phyloP scores from a whole-genome alignment of 1,284 basidiomycete genomes.

The Chondrostereum purpureum region DNA sequence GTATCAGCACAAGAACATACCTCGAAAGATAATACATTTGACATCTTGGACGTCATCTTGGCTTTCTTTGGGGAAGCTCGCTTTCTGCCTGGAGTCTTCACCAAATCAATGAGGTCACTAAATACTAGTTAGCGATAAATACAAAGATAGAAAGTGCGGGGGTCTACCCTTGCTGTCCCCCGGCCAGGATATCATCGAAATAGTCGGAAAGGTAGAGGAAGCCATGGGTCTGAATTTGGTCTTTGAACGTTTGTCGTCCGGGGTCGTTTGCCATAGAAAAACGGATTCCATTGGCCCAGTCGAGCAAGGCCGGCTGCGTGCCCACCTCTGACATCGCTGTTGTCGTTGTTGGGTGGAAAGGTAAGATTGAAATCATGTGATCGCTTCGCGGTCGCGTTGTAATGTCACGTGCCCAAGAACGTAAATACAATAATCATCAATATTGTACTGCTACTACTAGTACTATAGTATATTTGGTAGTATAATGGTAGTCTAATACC shows the following conservation, averaged over 20 bases:
- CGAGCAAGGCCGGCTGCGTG: constrained; percentile 24
- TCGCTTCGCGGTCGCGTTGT: not conserved
- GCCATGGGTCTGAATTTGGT: constrained; percentile 67
- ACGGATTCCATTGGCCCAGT: constrained; percentile 64
- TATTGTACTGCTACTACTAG: too few relatives aligned
- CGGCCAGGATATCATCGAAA: constrained; percentile 61
- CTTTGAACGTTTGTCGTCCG: constrained; percentile 59
- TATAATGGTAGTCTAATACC: too few relatives aligned
- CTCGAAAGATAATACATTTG: constrained; percentile 36
- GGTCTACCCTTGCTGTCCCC: constrained; percentile 57
- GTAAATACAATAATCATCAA: too few relatives aligned
- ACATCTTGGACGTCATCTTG: constrained; percentile 42
- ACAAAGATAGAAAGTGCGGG: constrained; percentile 4
- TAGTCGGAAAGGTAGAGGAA: constrained; percentile 75
- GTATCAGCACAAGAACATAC: constrained; percentile 25
- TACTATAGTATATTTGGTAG: too few relatives aligned
- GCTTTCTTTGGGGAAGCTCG: constrained; percentile 47
- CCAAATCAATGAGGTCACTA: constrained; percentile 71
- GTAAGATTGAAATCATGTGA: not conserved
- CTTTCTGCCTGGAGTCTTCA: constrained; percentile 75
- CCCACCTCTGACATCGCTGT: constrained; percentile 32
- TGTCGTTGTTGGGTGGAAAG: too few relatives aligned
- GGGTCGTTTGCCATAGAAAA: constrained; percentile 65
- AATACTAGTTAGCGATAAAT: not conserved
- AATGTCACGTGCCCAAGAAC: too few relatives aligned